Base-by-base conservation (phyloP, 2,329 filamentous ascomycete species). In the Trichoderma lentiforme region DNA sequence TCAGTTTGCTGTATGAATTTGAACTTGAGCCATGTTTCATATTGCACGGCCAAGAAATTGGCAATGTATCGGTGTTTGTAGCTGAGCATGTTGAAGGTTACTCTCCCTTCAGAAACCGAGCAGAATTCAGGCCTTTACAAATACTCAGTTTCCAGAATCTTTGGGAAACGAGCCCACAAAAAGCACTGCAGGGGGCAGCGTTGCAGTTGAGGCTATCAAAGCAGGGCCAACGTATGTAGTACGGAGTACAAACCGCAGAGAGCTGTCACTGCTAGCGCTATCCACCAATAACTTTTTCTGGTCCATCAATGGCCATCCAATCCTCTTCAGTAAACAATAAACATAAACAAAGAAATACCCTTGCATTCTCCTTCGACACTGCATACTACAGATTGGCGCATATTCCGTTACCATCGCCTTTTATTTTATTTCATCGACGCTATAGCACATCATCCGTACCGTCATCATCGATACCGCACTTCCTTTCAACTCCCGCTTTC, bases 1-100 rank as follows among this genome's bases (percentile, higher is more conserved):
- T 60, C 26, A 62, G 66, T 21, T 58, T 30, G 39, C 51, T 62
- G 57, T 62, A 53, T 70, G 39, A 70, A 70, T 39, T 58, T 53
- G 57, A 28, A 53, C 28, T 53, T 39, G 12, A 28, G 36, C 30
- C 56, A n/a, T 62, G 67, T 53, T 26, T 24, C 61, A 36, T 51
- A 26, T 15, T 28, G 24, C 53, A 36, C 8, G 39, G n/a, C 30
- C 24, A 36, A 34, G 57, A 28, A 5, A 32, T 62, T 34, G 39
- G 4, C 34, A 39, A 39, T 51, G 26, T 32, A 24, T 24, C 26
- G 39, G 30, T 34, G 3, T 9, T 26, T 6, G 56, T 11, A 53
- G 51, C 12, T 11, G 21, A 39, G 21, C 9, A 9, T 39, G 21
- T 18, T 26, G 58, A 62, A 3, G 15, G 6, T 11, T 21, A 0